Percentiles rank a stretch among this genome's conserved stretches.
Evolutionary conservation across 2,329 filamentous ascomycete species (phyloP).

Genomic region (Sporothrix brunneoviolacea): DNA sequence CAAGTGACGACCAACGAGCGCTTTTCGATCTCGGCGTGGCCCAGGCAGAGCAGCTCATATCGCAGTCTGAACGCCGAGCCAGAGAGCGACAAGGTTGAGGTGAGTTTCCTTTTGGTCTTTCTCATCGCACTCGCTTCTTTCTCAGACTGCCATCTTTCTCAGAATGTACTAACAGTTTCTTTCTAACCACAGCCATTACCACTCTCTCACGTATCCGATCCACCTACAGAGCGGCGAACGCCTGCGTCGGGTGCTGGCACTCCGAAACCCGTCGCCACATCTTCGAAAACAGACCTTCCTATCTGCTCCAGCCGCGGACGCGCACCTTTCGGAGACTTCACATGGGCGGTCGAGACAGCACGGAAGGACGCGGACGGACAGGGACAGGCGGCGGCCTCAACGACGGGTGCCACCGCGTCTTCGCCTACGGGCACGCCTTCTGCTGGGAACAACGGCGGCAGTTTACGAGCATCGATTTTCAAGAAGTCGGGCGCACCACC

Average conservation of each 20-base stretch:
- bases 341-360: slow-evolving; percentile 9
- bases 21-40: slow-evolving; percentile 4
- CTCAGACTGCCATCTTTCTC: no score
- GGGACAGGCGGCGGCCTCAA: background rate
- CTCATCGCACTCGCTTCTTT: no score
- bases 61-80: slow-evolving; percentile 13
- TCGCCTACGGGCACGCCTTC: background rate
- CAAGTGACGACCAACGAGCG: no score
- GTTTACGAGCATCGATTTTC: slow-evolving; percentile 16
- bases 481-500: slow-evolving; percentile 11
- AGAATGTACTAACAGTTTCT: background rate
- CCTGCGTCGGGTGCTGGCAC: slow-evolving; percentile 1
- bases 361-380: slow-evolving; percentile 10
- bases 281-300: slow-evolving; percentile 2
- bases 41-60: slow-evolving; percentile 1
- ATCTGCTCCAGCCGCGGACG: slow-evolving; percentile 15
- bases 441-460: slow-evolving; percentile 9
- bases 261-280: background rate
- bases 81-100: background rate
- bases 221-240: background rate
- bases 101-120: background rate
- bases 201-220: background rate
- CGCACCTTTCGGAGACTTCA: slow-evolving; percentile 11
- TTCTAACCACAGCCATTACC: background rate
- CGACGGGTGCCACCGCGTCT: background rate